These are phyloP conservation scores for Penicillium concentricum DNA, from an alignment of 2,329 filamentous ascomycete genomes.

Conservation along the genomic window DNA sequence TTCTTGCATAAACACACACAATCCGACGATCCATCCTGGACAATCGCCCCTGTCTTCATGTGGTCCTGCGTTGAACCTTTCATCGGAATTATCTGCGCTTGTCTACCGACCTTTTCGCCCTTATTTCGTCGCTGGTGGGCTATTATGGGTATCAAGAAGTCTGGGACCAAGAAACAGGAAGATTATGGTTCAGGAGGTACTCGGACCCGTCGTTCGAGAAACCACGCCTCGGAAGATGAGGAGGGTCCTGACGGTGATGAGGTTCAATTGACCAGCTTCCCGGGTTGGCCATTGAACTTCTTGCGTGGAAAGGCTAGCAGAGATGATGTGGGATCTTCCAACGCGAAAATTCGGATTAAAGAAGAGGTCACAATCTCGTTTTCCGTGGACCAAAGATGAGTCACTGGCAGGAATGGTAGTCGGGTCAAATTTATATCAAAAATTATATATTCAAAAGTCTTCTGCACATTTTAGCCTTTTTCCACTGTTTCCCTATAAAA, in stretches of 20 bases:
- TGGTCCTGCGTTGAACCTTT: conserved; percentile 13
- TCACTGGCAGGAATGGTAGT: neutral
- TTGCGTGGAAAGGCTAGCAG: neutral
- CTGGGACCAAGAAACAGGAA: neutral
- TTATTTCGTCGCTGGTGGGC: conserved; percentile 11
- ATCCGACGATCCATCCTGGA: conserved; percentile 1
- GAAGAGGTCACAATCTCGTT: neutral
- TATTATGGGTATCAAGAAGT: neutral
- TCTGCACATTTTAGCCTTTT: no score
- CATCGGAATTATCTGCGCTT: conserved; percentile 10
- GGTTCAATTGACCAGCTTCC: conserved; percentile 4
- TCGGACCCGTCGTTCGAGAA: neutral
- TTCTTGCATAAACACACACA: neutral
- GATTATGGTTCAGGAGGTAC: neutral
- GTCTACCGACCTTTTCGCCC: conserved; percentile 3
- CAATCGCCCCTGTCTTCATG: conserved; percentile 8
- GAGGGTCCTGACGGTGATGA: neutral
- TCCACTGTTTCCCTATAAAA: no score
- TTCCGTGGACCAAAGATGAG: neutral
- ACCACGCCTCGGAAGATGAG: neutral
- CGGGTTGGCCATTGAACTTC: conserved; percentile 4
- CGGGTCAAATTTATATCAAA: neutral
- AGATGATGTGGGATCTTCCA: neutral
- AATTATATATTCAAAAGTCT: neutral
- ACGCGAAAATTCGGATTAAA: neutral